A percentile compares a stretch with the other conserved stretches of the same genome.
These are phyloP conservation scores for Serendipita sp. DNA, from an alignment of 768 basidiomycete species.

Conservation along the genomic window DNA sequence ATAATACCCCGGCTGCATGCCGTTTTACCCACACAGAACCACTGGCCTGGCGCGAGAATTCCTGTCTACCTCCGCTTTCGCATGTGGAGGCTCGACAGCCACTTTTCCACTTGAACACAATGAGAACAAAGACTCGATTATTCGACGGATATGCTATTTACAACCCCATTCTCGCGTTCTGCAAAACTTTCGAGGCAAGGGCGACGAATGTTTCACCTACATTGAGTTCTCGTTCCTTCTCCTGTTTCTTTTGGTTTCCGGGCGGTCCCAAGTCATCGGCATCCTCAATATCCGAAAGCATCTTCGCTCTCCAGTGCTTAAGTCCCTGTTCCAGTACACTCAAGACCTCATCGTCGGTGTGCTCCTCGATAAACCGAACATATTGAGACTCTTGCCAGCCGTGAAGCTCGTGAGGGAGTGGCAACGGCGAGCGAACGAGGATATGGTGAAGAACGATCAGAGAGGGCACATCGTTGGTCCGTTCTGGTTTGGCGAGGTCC, in stretches of 20 bases:
- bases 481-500: slow-evolving; percentile 43
- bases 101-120: no score
- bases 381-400: slow-evolving; percentile 95
- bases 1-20: no score
- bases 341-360: slow-evolving; percentile 63
- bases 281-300: slow-evolving; percentile 31
- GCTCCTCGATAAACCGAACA: slow-evolving; percentile 90
- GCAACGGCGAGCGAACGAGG: slow-evolving; percentile 71
- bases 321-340: slow-evolving; percentile 67
- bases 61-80: no score
- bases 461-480: slow-evolving; percentile 65
- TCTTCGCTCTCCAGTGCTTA: slow-evolving; percentile 47
- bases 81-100: no score
- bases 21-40: no score
- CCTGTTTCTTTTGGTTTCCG: slow-evolving; percentile 9
- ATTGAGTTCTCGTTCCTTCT: slow-evolving; percentile 20
- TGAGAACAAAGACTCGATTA: no score
- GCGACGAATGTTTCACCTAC: slow-evolving; percentile 44
- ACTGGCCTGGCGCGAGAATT: no score
- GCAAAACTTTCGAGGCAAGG: slow-evolving; percentile 52
- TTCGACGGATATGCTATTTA: no score
- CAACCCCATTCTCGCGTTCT: slow-evolving; percentile 19
- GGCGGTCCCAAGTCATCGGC: slow-evolving; percentile 24
- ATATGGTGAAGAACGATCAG: slow-evolving; percentile 85
- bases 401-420: slow-evolving; percentile 76